Base-by-base conservation (phyloP, 2,329 filamentous ascomycete genomes). In the Bertia moriformis region DNA sequence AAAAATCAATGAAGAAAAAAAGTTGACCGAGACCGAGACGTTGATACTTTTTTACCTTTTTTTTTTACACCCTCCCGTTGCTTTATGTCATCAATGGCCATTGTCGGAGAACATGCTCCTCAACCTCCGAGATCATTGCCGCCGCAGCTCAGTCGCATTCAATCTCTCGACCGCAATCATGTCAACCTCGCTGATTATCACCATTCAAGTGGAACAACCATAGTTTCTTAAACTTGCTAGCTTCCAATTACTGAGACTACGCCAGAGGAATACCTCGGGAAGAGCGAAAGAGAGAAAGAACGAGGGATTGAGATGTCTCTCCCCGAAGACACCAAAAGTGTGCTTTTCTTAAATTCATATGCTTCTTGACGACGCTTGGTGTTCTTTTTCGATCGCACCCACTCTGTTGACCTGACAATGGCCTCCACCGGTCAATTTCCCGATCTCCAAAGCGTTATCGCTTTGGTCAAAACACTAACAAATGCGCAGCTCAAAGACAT, bases 221-320 rank as follows among this genome's bases (percentile, higher is more conserved):
- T n/a, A n/a, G n/a, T n/a, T n/a, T n/a, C n/a, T n/a, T n/a, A n/a
- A n/a, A n/a, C n/a, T n/a, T n/a, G n/a, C n/a, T n/a, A n/a, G n/a
- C n/a, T n/a, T n/a, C n/a, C n/a, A n/a, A n/a, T n/a, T n/a, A n/a
- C n/a, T n/a, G n/a, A n/a, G n/a, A n/a, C n/a, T n/a, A n/a, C n/a
- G n/a, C n/a, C n/a, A n/a, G n/a, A n/a, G n/a, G n/a, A n/a, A n/a
- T n/a, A n/a, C n/a, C n/a, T n/a, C n/a, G n/a, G n/a, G n/a, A n/a
- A n/a, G n/a, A n/a, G n/a, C n/a, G n/a, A n/a, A n/a, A n/a, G n/a
- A n/a, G n/a, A n/a, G n/a, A n/a, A n/a, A n/a, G n/a, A n/a, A 29
- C 24, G 24, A 29, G n/a, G n/a, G n/a, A 29, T 29, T 29, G 24
- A 29, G n/a, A 29, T 29, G 24, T 29, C n/a, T 29, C 24, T 29